These are phyloP conservation scores for Podaxis sp. DNA, from an alignment of 768 basidiomycete species.

Conservation along the genomic window DNA sequence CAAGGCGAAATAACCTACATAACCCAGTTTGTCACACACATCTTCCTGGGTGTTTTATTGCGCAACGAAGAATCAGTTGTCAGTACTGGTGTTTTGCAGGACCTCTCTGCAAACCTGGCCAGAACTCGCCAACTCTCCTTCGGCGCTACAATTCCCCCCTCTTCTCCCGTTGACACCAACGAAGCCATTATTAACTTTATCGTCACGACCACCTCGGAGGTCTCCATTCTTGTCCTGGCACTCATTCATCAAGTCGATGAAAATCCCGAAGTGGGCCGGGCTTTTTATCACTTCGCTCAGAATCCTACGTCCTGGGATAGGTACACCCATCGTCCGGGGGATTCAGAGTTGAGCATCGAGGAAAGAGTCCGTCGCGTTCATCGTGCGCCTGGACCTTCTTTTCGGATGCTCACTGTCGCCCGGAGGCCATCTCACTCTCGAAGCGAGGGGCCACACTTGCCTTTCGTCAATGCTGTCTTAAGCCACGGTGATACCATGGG, in stretches of 20 bases:
- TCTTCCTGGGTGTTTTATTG: not conserved
- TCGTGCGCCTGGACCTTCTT: not conserved
- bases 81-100: not conserved
- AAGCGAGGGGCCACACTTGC: not conserved
- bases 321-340: not conserved
- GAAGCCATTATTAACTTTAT: not conserved
- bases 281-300: not conserved
- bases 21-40: not conserved
- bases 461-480: not conserved
- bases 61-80: not conserved
- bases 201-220: not conserved
- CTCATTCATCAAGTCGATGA: not conserved
- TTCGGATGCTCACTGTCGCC: not conserved
- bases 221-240: not conserved
- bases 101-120: not conserved
- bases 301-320: not conserved
- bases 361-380: not conserved
- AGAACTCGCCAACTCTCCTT: not conserved
- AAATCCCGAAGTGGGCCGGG: not conserved
- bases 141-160: not conserved
- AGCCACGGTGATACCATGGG: not conserved
- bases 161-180: not conserved
- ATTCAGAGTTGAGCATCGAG: not conserved
- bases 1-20: not conserved
- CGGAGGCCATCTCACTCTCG: not conserved